Percentiles rank a stretch among this genome's conserved stretches.
Conservation (phyloP, 371 early-diverging fungal genomes). For the Lichtheimia corymbifera region DNA sequence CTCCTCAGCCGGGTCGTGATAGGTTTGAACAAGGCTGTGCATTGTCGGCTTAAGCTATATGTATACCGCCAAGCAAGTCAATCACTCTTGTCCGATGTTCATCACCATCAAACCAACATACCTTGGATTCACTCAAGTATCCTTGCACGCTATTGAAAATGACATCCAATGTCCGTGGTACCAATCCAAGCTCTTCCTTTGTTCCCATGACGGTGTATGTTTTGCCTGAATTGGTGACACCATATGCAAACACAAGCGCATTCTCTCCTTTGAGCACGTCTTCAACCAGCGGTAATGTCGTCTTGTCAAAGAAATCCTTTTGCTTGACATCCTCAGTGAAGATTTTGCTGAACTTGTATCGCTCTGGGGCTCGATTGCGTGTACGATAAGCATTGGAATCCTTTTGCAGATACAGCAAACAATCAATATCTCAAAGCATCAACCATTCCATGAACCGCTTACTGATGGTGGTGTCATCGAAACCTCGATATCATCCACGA, state of each 20-base stretch:
- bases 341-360: conserved; percentile 68
- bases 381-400: conserved; percentile 42
- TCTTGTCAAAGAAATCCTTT: conserved; percentile 58
- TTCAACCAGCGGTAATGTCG: conserved; percentile 57
- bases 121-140: conserved; percentile 34
- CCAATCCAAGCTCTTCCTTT: conserved; percentile 51
- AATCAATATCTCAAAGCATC: neutral
- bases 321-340: conserved; percentile 54
- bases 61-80: neutral
- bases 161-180: conserved; percentile 64
- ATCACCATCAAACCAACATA: conserved; percentile 6
- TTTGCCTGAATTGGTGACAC: conserved; percentile 85
- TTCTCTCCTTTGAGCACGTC: conserved; percentile 62
- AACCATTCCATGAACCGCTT: neutral
- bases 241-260: conserved; percentile 71
- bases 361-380: conserved; percentile 50
- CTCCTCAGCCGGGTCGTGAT: conserved; percentile 33
- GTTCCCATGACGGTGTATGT: conserved; percentile 73
- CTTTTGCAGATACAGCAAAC: conserved; percentile 6
- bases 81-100: neutral
- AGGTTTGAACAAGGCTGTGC: conserved; percentile 43
- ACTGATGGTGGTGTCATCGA: conserved; percentile 53
- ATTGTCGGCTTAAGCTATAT: conserved; percentile 44
- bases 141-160: conserved; percentile 53
- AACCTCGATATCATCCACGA: conserved; percentile 46